A percentile compares a stretch with the other conserved stretches of the same genome.
phyloP scores from a whole-genome alignment of 805 yeast genomes.

The Monosporozyma yasuniensis region DNA sequence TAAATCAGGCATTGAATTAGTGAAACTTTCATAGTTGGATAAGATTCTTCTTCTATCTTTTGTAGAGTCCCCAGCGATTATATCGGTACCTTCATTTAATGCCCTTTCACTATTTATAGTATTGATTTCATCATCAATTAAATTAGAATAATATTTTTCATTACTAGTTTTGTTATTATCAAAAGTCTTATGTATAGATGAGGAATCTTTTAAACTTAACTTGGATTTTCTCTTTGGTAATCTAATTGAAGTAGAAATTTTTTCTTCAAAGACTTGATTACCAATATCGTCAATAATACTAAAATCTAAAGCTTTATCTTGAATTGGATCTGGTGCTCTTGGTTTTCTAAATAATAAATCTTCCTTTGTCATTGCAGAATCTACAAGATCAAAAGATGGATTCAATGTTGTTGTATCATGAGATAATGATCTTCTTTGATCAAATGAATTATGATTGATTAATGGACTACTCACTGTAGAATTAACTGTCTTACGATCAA shows the following conservation, averaged over 20 bases:
- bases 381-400: slow-evolving; percentile 25
- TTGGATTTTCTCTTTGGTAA: slow-evolving; percentile 27
- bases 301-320: slow-evolving; percentile 21
- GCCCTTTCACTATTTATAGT: not conserved
- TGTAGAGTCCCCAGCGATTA: not conserved
- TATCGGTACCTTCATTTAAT: not conserved
- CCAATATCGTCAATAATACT: slow-evolving; percentile 31
- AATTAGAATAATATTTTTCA: not conserved
- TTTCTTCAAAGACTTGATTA: slow-evolving; percentile 26
- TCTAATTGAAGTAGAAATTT: slow-evolving; percentile 26
- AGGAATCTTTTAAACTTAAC: slow-evolving; percentile 14
- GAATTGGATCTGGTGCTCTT: slow-evolving; percentile 9
- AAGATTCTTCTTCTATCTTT: not conserved
- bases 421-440: slow-evolving; percentile 2
- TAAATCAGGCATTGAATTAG: slow-evolving; percentile 37
- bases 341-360: slow-evolving; percentile 27
- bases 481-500: not conserved
- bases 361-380: slow-evolving; percentile 25
- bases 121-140: not conserved
- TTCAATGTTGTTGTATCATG: slow-evolving; percentile 5
- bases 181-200: slow-evolving; percentile 24
- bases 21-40: slow-evolving; percentile 13
- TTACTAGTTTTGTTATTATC: slow-evolving; percentile 6
- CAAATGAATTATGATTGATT: not conserved
- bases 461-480: not conserved